phyloP scores from a whole-genome alignment of 495 filamentous ascomycete genomes.

The Xylaria longipes region DNA sequence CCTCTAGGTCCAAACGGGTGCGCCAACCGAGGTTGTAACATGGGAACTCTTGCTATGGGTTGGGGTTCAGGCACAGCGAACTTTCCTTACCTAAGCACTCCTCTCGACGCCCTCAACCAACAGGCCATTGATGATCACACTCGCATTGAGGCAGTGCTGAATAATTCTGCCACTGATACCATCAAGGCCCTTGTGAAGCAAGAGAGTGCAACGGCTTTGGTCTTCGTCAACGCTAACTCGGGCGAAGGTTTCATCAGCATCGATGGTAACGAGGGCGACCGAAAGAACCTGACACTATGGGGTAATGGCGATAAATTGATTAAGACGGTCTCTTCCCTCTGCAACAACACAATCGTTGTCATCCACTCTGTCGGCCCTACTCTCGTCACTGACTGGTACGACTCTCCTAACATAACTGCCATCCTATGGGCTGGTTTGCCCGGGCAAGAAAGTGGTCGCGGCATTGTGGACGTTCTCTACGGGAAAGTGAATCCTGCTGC shows the following conservation, averaged over 20 bases:
- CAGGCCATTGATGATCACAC: slow-evolving; percentile 67
- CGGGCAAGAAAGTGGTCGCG: slow-evolving; percentile 89
- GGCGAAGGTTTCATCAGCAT: slow-evolving; percentile 88
- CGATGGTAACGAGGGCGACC: slow-evolving; percentile 86
- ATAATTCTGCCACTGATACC: slow-evolving; percentile 68
- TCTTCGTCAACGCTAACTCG: slow-evolving; percentile 87
- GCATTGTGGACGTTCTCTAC: slow-evolving; percentile 91
- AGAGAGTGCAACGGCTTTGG: slow-evolving; percentile 72
- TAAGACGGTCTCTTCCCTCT: slow-evolving; percentile 73
- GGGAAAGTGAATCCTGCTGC: slow-evolving; percentile 85
- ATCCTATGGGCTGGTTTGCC: slow-evolving; percentile 94
- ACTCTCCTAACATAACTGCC: slow-evolving; percentile 90
- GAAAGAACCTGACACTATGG: slow-evolving; percentile 94
- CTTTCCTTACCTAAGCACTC: slow-evolving; percentile 91
- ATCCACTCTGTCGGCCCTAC: slow-evolving; percentile 88
- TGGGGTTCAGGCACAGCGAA: slow-evolving; percentile 92
- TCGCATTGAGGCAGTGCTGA: slow-evolving; percentile 73
- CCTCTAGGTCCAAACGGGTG: slow-evolving; percentile 86
- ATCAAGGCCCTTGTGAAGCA: slow-evolving; percentile 69
- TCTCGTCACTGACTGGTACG: slow-evolving; percentile 74
- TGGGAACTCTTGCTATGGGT: slow-evolving; percentile 89
- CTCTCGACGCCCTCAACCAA: slow-evolving; percentile 82
- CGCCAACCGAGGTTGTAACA: slow-evolving; percentile 79
- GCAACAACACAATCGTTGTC: slow-evolving; percentile 91
- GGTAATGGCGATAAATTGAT: slow-evolving; percentile 79